Percentiles rank a stretch among this genome's conserved stretches.
Conservation (phyloP, 169 alveolate species). For the Perkinsus marinus region DNA sequence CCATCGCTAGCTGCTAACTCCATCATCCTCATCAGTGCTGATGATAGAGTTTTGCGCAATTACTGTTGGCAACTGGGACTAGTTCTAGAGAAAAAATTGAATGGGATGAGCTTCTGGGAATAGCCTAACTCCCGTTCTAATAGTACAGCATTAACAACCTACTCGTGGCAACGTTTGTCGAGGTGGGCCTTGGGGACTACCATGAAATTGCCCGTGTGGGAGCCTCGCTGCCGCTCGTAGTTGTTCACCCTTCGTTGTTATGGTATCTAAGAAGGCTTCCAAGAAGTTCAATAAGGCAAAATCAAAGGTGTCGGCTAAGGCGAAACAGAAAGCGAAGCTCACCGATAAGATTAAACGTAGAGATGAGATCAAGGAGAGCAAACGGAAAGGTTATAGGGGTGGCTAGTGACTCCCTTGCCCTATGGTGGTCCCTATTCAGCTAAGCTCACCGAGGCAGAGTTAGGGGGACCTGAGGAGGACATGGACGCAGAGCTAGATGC, state of each 20-base stretch:
- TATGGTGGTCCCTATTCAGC: neutral
- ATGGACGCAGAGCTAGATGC: neutral
- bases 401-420: too few species aligned
- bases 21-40: too few species aligned
- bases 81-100: too few species aligned
- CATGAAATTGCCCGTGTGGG: too few species aligned
- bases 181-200: too few species aligned
- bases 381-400: neutral
- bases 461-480: neutral
- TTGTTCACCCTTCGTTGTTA: neutral
- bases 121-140: too few species aligned
- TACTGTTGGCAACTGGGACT: too few species aligned
- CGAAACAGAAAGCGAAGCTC: neutral
- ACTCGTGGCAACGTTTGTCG: too few species aligned
- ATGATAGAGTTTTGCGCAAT: too few species aligned
- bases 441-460: neutral
- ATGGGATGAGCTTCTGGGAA: too few species aligned
- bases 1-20: too few species aligned
- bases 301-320: neutral
- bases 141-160: too few species aligned
- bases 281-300: neutral
- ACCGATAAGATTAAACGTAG: neutral
- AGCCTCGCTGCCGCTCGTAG: neutral
- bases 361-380: neutral
- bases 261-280: neutral